A percentile compares a stretch with the other conserved stretches of the same genome.
Evolutionary conservation across 176 grass and related monocot species (phyloP).

Genomic region (Chloris gayana): DNA sequence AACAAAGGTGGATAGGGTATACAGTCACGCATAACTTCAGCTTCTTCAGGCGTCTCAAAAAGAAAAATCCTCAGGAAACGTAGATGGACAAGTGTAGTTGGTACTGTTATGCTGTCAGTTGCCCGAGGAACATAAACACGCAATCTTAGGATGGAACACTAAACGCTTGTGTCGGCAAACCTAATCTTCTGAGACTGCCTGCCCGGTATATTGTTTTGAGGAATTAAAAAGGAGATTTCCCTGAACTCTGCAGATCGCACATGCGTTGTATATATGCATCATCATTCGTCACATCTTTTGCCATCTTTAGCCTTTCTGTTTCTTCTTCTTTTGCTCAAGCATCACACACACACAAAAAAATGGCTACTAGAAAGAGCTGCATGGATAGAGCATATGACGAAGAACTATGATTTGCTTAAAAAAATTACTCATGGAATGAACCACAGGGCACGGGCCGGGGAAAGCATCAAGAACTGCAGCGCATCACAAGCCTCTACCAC

Average conservation of each 20-base stretch:
- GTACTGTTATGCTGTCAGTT: background rate
- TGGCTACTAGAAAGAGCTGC: no score
- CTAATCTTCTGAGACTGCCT: constrained; percentile 19
- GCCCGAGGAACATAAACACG: background rate
- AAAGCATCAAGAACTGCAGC: background rate
- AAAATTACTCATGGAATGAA: background rate
- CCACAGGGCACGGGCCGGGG: background rate
- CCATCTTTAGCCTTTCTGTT: no score
- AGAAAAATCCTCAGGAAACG: no score
- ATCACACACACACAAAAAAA: no score
- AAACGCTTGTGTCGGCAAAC: constrained; percentile 10
- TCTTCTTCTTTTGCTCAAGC: background rate
- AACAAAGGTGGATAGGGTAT: background rate
- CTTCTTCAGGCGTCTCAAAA: background rate
- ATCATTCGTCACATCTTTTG: background rate
- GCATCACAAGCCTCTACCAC: constrained; percentile 14
- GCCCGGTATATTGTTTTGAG: background rate
- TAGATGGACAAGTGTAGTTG: background rate
- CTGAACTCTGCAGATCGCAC: constrained; percentile 7
- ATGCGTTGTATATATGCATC: background rate
- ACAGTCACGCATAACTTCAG: background rate
- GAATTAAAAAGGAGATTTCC: background rate
- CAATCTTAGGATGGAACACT: constrained; percentile 6
- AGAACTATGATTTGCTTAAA: background rate
- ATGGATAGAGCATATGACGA: no score